Evolutionary conservation across 495 filamentous ascomycete genomes (phyloP), one percentile per base, ranked within the genome.

Genomic region (Bacidia gigantensis): DNA sequence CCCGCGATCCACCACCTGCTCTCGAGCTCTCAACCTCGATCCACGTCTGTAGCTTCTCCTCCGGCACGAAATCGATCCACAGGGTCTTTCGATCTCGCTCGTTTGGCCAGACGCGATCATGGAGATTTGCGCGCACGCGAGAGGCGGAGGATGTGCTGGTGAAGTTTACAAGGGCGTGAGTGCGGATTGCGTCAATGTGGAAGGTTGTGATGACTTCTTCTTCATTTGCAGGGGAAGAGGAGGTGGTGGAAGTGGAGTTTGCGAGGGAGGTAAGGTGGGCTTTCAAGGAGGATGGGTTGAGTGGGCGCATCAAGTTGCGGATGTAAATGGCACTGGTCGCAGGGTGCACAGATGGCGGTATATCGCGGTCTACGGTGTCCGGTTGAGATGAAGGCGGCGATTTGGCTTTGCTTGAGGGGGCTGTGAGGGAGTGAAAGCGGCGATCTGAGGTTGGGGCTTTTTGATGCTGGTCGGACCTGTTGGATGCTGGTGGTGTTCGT

Each of bases 251-350:
- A 11, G 47, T 2, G 1, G 81, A 66, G 1, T 83, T 70, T 12
- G 86, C 87, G 32, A 95, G 73, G 14, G 70, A 64, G 24, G 76
- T 54, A 21, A 98, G 68, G 59, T 95, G 82, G 0, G 74, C 72
- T 51, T 76, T 76, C 3, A 98, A 73, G 1, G 67, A 62, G 3
- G 60, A 60, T 1, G 77, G 75, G 55, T 84, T 84, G 9, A 98
- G 72, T 14, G 92, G 92, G 40, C 92, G 79, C 81, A 93, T 89
- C 43, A 98, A 76, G 58, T 94, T 80, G 59, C 83, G 82, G 60
- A 98, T 93, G 69, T 96, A 98, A 45, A 98, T 71, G 39, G 87
- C 81, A 26, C 82, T 63, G 3, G 92, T 98, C 1, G 87, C 87
- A 11, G 83, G 78, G 68, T 97, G 92, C 23, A 84, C 65, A 2